Evolutionary conservation across 441 rosid species (phyloP).

Genomic region (Erodium texanum): DNA sequence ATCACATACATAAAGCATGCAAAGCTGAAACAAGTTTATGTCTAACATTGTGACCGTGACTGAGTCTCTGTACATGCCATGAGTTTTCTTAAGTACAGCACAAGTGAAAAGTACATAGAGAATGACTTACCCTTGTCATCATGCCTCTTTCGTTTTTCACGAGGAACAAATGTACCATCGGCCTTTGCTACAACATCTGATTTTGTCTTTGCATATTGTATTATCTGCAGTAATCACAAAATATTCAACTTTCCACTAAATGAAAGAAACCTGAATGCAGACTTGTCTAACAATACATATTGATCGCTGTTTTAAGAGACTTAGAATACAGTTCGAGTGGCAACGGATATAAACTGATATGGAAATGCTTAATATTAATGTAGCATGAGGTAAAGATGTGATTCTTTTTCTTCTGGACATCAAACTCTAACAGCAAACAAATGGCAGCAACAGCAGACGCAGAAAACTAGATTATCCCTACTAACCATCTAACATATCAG

Average conservation of each 20-base stretch:
- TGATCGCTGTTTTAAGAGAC: background rate
- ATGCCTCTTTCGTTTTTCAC: slow-evolving; percentile 82
- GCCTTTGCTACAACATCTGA: slow-evolving; percentile 89
- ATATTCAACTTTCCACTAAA: background rate
- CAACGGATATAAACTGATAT: too few relatives aligned
- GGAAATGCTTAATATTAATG: too few relatives aligned
- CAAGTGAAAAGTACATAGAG: background rate
- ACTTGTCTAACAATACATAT: background rate
- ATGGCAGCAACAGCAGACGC: background rate
- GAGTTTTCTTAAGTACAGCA: background rate
- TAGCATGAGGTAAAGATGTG: too few relatives aligned
- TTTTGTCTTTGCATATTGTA: slow-evolving; percentile 82
- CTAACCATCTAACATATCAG: background rate
- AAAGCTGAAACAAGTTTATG: background rate
- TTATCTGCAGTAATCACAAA: slow-evolving; percentile 42
- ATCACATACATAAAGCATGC: background rate
- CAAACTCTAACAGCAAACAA: background rate
- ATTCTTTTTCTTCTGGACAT: too few relatives aligned
- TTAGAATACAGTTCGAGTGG: background rate
- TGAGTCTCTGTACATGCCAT: background rate
- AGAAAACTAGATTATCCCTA: background rate
- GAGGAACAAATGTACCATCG: slow-evolving; percentile 92
- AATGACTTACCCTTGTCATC: slow-evolving; percentile 65
- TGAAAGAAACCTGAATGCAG: background rate
- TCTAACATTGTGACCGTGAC: background rate